Evolutionary conservation across 2,329 filamentous ascomycete species (phyloP).

Genomic region (Curvularia sp.): DNA sequence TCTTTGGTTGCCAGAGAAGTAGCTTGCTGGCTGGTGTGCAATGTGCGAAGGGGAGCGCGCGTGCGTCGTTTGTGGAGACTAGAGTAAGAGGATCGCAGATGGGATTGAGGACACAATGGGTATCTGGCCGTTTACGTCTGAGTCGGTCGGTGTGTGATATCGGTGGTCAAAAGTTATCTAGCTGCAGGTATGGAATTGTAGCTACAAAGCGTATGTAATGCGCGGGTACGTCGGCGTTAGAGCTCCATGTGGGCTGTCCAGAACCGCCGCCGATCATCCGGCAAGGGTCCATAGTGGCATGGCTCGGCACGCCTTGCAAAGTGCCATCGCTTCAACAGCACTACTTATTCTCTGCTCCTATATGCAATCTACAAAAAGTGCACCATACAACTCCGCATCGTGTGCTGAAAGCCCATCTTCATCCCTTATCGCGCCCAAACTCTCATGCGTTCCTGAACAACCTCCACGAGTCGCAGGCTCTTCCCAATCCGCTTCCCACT

Average conservation of each 20-base stretch:
- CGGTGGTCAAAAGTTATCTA: neutral
- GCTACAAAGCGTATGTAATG: conserved; percentile 2
- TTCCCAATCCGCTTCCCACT: neutral
- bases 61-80: neutral
- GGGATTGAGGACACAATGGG: neutral
- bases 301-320: conserved; percentile 11
- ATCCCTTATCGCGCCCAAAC: too few species aligned
- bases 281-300: conserved; percentile 23
- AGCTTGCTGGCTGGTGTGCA: neutral
- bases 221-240: conserved; percentile 8
- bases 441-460: neutral
- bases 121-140: neutral
- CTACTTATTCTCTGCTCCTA: too few species aligned
- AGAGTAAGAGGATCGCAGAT: neutral
- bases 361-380: too few species aligned
- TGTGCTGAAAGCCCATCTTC: too few species aligned
- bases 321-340: neutral
- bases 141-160: neutral
- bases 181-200: conserved; percentile 2
- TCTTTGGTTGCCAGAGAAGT: neutral
- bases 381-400: too few species aligned
- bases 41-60: neutral
- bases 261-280: conserved; percentile 21
- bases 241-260: conserved; percentile 9
- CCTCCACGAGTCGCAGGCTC: neutral